Evolutionary conservation across 176 grass and related monocot genomes (phyloP).

Genomic region (Oryza nivara): DNA sequence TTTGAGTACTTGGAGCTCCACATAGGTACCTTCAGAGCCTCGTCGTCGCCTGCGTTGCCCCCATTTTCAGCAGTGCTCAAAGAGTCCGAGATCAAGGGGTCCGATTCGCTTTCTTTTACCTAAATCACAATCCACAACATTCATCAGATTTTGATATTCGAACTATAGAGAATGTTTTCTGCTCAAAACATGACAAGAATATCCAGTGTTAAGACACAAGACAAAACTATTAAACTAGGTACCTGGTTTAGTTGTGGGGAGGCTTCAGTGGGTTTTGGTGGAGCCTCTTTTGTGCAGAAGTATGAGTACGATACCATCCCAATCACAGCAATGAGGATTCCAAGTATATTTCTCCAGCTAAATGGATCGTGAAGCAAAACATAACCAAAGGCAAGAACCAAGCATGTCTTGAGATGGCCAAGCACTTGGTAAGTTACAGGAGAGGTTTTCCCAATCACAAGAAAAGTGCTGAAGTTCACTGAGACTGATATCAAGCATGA

Average conservation of each 20-base stretch:
- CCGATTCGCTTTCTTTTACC: slow-evolving; percentile 76
- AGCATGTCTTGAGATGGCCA: slow-evolving; percentile 96
- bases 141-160: background rate
- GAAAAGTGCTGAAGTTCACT: slow-evolving; percentile 97
- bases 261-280: slow-evolving; percentile 70
- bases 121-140: background rate
- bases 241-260: slow-evolving; percentile 81
- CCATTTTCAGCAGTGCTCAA: slow-evolving; percentile 65
- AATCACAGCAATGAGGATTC: slow-evolving; percentile 88
- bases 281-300: slow-evolving; percentile 71
- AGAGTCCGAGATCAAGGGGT: slow-evolving; percentile 72
- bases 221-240: slow-evolving; percentile 19
- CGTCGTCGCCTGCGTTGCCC: slow-evolving; percentile 46
- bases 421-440: slow-evolving; percentile 98
- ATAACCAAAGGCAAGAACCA: slow-evolving; percentile 93
- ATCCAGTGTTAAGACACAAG: background rate
- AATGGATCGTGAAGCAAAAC: slow-evolving; percentile 96
- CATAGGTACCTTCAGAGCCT: slow-evolving; percentile 68
- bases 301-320: slow-evolving; percentile 94
- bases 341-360: slow-evolving; percentile 98
- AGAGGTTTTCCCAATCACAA: slow-evolving; percentile 97
- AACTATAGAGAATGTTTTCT: background rate
- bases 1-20: slow-evolving; percentile 75
- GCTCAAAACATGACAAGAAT: slow-evolving; percentile 10
- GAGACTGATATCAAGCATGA: slow-evolving; percentile 98